phyloP scores from a whole-genome alignment of 164 flowering plant genomes.

The Macadamia tetraphylla region DNA sequence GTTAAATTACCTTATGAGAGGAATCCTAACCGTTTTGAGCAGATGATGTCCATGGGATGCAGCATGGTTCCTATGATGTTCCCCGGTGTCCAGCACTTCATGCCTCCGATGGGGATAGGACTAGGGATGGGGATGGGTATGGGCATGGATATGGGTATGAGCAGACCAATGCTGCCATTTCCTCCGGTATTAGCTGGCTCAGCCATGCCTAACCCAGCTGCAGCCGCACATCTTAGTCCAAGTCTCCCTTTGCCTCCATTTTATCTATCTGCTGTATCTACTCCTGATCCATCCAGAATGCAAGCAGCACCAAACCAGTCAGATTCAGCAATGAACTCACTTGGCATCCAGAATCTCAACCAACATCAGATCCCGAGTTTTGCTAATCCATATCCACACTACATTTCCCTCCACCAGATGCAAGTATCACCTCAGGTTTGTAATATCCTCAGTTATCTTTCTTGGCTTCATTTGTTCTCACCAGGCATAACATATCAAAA shows the following conservation, averaged over 20 bases:
- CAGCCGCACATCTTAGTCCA: constrained; percentile 49
- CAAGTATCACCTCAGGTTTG: constrained; percentile 50
- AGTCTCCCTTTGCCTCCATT: constrained; percentile 54
- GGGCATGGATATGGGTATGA: constrained; percentile 61
- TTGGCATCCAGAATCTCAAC: constrained; percentile 27
- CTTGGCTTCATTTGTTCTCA: no score
- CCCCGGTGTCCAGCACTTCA: constrained; percentile 77
- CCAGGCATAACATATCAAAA: no score
- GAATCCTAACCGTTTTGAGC: constrained; percentile 15
- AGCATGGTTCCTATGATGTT: constrained; percentile 82
- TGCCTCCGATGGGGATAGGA: constrained; percentile 73
- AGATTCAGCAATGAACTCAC: constrained; percentile 33
- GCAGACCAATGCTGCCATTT: constrained; percentile 56
- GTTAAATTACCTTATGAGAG: background rate
- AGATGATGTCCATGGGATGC: constrained; percentile 99
- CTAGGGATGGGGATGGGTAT: constrained; percentile 46
- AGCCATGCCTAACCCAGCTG: constrained; percentile 37
- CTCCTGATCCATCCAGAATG: constrained; percentile 37
- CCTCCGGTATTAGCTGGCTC: constrained; percentile 52
- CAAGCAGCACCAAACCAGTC: constrained; percentile 30
- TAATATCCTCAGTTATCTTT: background rate
- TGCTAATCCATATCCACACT: constrained; percentile 59
- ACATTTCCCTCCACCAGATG: constrained; percentile 46
- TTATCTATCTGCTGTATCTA: constrained; percentile 42
- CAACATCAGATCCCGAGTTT: constrained; percentile 35